A percentile compares a stretch with the other conserved stretches of the same genome.
Evolutionary conservation across 257 asterid genomes (phyloP).

Genomic region (Penstemon davidsonii): DNA sequence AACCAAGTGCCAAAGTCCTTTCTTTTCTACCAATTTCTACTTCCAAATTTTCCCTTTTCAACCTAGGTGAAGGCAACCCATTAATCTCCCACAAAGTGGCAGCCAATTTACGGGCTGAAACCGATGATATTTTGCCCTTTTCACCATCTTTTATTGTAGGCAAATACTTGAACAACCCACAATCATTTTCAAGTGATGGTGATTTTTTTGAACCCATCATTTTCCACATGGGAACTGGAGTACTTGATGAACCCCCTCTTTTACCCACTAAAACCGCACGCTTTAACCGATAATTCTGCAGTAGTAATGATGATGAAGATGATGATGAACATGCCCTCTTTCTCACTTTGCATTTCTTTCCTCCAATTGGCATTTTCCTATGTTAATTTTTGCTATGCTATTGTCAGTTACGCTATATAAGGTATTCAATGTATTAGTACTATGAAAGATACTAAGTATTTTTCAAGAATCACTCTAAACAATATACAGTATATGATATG

Average conservation of each 20-base stretch:
- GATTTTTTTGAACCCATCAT: conserved; percentile 55
- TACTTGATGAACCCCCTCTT: conserved; percentile 64
- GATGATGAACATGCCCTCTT: conserved; percentile 82
- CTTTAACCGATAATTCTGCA: conserved; percentile 61
- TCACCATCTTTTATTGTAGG: conserved; percentile 42
- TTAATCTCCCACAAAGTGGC: conserved; percentile 89
- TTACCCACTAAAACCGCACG: conserved; percentile 76
- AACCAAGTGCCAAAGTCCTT: conserved; percentile 42
- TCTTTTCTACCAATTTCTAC: conserved; percentile 42
- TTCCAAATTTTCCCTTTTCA: conserved; percentile 44
- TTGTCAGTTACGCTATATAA: background rate
- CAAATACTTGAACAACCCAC: conserved; percentile 41
- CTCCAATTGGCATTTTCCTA: conserved; percentile 44
- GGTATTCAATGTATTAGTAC: conserved; percentile 1
- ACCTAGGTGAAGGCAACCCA: conserved; percentile 54
- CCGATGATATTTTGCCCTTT: conserved; percentile 47
- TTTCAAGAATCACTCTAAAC: conserved; percentile 18
- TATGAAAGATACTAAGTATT: background rate
- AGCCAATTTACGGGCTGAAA: conserved; percentile 81
- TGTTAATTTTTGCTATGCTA: conserved; percentile 53
- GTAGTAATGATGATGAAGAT: conserved; percentile 65
- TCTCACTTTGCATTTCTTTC: conserved; percentile 71
- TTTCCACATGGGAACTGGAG: conserved; percentile 87
- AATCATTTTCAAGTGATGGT: conserved; percentile 54
- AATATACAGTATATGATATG: background rate